phyloP scores from a whole-genome alignment of 2,329 filamentous ascomycete genomes.

The Neofusicoccum sp. region DNA sequence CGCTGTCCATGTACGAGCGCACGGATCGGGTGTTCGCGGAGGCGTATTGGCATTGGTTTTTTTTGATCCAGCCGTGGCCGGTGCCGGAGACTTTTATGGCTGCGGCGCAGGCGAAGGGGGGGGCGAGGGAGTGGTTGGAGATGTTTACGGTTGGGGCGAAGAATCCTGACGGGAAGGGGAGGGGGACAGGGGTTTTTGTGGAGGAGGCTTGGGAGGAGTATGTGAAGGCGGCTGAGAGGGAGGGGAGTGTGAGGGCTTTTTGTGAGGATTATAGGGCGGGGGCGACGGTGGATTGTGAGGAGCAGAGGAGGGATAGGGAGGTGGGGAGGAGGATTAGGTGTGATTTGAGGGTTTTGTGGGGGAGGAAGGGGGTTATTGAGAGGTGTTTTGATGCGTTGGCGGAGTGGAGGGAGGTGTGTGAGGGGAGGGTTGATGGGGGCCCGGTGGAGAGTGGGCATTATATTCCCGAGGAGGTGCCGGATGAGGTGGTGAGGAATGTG shows the following conservation, averaged over 20 bases:
- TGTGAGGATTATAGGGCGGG: slow-evolving; percentile 59
- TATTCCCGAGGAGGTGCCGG: slow-evolving; percentile 53
- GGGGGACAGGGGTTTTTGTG: slow-evolving; percentile 19
- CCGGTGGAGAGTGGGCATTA: slow-evolving; percentile 49
- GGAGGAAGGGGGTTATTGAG: slow-evolving; percentile 43
- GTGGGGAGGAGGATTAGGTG: slow-evolving; percentile 44
- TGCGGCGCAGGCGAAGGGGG: no score
- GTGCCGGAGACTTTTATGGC: slow-evolving; percentile 52
- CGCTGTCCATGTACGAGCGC: slow-evolving; percentile 52
- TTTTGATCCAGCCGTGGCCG: slow-evolving; percentile 53
- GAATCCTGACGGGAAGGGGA: not conserved
- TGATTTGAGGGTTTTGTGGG: slow-evolving; percentile 53
- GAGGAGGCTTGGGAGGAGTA: slow-evolving; percentile 43
- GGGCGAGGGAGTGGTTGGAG: slow-evolving; percentile 31
- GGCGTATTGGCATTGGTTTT: slow-evolving; percentile 60
- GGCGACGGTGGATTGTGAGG: slow-evolving; percentile 53
- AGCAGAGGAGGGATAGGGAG: slow-evolving; percentile 46
- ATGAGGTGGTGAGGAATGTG: slow-evolving; percentile 37
- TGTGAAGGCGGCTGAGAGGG: slow-evolving; percentile 42
- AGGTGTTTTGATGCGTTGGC: slow-evolving; percentile 48
- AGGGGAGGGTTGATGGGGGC: slow-evolving; percentile 25
- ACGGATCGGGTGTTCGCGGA: slow-evolving; percentile 45
- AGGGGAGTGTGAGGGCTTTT: slow-evolving; percentile 46
- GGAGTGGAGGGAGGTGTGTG: slow-evolving; percentile 52
- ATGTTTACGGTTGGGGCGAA: slow-evolving; percentile 38